Conservation (phyloP, 2,329 filamentous ascomycete species). For the Scedosporium dehoogii region DNA sequence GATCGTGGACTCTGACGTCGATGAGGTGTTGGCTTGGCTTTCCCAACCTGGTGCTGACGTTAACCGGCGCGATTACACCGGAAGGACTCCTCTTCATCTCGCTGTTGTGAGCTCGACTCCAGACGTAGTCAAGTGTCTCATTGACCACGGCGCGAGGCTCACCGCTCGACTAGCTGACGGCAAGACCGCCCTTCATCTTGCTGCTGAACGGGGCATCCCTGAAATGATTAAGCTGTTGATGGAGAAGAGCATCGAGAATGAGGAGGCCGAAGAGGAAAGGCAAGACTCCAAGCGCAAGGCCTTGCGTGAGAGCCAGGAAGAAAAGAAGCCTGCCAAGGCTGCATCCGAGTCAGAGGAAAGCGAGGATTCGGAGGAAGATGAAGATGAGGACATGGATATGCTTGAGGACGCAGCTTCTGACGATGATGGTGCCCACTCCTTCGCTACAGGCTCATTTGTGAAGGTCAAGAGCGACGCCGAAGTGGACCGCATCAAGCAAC, state of each 20-base stretch:
- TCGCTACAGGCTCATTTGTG: constrained; percentile 64
- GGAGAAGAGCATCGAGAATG: constrained; percentile 63
- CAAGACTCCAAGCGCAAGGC: constrained; percentile 36
- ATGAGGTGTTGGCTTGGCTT: constrained; percentile 62
- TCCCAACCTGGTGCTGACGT: constrained; percentile 58
- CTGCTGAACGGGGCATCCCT: constrained; percentile 56
- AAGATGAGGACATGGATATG: constrained; percentile 35
- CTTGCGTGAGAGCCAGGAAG: constrained; percentile 12
- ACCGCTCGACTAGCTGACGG: constrained; percentile 70
- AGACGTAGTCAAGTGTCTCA: constrained; percentile 59
- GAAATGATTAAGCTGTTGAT: constrained; percentile 66
- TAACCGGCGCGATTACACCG: constrained; percentile 68
- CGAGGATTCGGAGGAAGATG: constrained; percentile 20
- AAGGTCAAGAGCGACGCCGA: constrained; percentile 46
- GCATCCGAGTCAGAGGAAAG: constrained; percentile 8
- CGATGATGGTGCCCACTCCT: constrained; percentile 34
- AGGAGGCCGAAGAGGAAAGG: constrained; percentile 54
- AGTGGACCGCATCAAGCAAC: constrained; percentile 29
- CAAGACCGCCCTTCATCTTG: constrained; percentile 72
- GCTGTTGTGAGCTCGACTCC: constrained; percentile 59
- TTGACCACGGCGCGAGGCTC: constrained; percentile 63
- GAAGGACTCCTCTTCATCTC: constrained; percentile 68
- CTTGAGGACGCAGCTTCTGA: constrained; percentile 37
- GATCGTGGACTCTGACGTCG: constrained; percentile 64
- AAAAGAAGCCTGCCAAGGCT: constrained; percentile 2